These are phyloP conservation scores for Jatropha curcas DNA, from an alignment of 345 rosid species.

Conservation along the genomic window DNA sequence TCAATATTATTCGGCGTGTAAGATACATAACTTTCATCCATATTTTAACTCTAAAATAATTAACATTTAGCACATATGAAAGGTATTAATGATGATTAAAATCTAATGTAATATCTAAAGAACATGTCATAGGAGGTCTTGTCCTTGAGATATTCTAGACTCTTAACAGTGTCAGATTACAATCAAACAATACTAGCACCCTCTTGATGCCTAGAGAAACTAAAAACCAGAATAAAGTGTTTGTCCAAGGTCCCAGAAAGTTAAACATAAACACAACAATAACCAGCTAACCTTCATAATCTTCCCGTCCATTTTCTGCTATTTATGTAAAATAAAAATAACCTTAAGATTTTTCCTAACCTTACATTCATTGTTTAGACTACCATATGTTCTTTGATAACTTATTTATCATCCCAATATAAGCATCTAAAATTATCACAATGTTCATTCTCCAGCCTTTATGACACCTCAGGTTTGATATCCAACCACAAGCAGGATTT, in stretches of 20 bases:
- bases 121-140: not conserved
- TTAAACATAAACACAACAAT: not conserved
- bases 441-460: not conserved
- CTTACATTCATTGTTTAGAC: not conserved
- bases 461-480: not conserved
- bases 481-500: not conserved
- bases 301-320: not conserved
- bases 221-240: not conserved
- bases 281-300: not conserved
- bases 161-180: not conserved
- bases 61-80: not conserved
- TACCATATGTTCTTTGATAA: not conserved
- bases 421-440: not conserved
- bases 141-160: not conserved
- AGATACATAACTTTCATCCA: constrained; percentile 4
- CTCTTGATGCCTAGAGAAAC: not conserved
- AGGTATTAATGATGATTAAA: not conserved
- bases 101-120: not conserved
- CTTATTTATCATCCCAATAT: not conserved
- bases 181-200: too few species aligned
- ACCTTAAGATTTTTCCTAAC: not conserved
- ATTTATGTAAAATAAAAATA: not conserved
- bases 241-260: not conserved
- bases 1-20: not conserved
- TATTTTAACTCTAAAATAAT: not conserved